phyloP scores from a whole-genome alignment of 805 yeast species.

The Myxozyma mucilagina region DNA sequence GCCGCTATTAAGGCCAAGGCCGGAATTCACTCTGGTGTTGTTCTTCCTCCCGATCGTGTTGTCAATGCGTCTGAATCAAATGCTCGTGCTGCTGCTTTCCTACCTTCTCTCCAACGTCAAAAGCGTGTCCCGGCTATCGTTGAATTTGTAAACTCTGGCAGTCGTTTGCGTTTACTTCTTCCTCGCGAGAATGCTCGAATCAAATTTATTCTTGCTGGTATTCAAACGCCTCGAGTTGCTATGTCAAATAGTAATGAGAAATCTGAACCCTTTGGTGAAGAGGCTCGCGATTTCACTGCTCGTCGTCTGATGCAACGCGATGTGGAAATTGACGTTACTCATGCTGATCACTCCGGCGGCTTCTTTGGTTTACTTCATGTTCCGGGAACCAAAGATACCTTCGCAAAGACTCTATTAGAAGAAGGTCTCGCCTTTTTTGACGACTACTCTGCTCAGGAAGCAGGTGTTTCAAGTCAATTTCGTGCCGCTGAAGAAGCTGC shows the following conservation, averaged over 20 bases:
- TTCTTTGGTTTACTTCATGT: conserved; percentile 71
- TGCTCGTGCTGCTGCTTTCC: conserved; percentile 70
- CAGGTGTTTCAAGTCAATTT: conserved; percentile 56
- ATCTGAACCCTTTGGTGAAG: conserved; percentile 44
- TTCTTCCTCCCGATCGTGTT: conserved; percentile 58
- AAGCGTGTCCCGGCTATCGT: conserved; percentile 66
- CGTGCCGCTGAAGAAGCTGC: conserved; percentile 66
- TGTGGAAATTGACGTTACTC: conserved; percentile 66
- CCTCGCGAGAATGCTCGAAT: conserved; percentile 73
- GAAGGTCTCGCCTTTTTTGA: conserved; percentile 68
- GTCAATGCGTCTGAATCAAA: conserved; percentile 80
- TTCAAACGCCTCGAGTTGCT: conserved; percentile 48
- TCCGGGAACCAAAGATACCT: conserved; percentile 40
- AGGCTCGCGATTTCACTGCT: conserved; percentile 56
- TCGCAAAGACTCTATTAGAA: conserved; percentile 56
- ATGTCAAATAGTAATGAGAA: conserved; percentile 31
- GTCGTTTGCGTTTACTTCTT: conserved; percentile 62
- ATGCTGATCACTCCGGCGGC: conserved; percentile 74
- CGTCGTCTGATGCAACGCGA: conserved; percentile 67
- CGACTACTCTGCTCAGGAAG: conserved; percentile 59
- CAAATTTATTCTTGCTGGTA: conserved; percentile 74
- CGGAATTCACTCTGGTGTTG: conserved; percentile 64
- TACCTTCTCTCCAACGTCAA: conserved; percentile 68
- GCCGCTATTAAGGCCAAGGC: conserved; percentile 55
- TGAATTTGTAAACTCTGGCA: conserved; percentile 69